Evolutionary conservation across 331 rosid species (phyloP), one percentile per base, ranked within the genome.

Genomic region (Quercus phellos): DNA sequence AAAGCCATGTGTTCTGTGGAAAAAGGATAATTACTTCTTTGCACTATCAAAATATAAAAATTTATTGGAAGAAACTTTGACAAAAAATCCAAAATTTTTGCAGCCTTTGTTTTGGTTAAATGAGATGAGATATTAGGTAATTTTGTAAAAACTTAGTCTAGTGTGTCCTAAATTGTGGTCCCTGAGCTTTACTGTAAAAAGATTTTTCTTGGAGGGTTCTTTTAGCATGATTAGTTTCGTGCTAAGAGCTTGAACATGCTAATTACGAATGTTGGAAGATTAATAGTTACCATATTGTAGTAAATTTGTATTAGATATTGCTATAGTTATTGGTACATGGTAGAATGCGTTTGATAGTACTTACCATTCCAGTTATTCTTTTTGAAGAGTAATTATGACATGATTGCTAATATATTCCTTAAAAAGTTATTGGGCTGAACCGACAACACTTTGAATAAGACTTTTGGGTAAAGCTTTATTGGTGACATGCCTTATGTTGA

Each of bases 11-110:
- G 94, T 83, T 89, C 79, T 92, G n/a, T 80, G 98, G 80, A 94
- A 88, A 85, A 98, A 94, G 82, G 96, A 90, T 69, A 94, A 92
- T 88, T 92, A 90, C 88, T 92, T 94, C 82, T 94, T 94, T 63
- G 91, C 94, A 19, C 80, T 94, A 74, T 89, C 97, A 66, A 94
- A 92, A 85, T 90, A 92, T 77, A 96, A 92, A 70, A 92, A 84
- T 18, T 78, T 77, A 29, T 77, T 92, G 77, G 98, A 94, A 84
- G 98, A 91, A 79, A 85, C 70, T 76, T 77, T 94, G 82, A 61
- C 80, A 29, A 76, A 81, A 84, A 94, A 94, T 76, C 96, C 93
- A 1, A 79, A 82, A 72, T 88, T 90, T 74, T 97, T 94, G 84
- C 94, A 88, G 84, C 99, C 99, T 56, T 71, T 92, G 12, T 89